Evolutionary conservation across 1,284 basidiomycete species (phyloP), one percentile per base, ranked within the genome.

Genomic region (Ustilago lituana): DNA sequence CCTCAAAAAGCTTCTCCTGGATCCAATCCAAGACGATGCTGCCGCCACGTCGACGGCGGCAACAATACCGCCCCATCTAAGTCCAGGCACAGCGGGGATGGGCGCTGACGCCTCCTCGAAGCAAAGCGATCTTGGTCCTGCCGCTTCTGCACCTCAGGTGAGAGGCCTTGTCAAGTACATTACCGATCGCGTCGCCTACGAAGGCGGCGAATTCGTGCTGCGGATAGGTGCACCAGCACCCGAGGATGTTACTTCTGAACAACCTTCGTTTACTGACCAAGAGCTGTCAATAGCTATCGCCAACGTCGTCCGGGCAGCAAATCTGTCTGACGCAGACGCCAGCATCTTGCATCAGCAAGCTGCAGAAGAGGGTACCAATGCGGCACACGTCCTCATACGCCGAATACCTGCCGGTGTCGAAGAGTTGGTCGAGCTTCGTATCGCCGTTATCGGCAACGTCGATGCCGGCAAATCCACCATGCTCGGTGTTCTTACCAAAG

Each of bases 371-470:
- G 53, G 56, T 17, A 46, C 35, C 41, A 59, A 50, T 14, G 56
- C 59, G 9, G 68, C 74, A 1, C 68, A 65, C 45, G 35, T 73
- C 5, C 64, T 74, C 40, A 62, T 76, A 6, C 62, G 74, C 23
- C 60, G 68, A 40, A 74, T 74, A 48, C 74, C 74, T 7, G 66
- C 68, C 6, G 51, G 70, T 6, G 83, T 80, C 1, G 76, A 83
- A 45, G 83, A 84, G 55, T 70, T 84, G 3, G 61, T 80, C 41
- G 95, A 98, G 84, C 92, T 97, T 2, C 88, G 95, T 22, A 92
- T 94, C 68, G 94, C 94, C 0, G 93, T 96, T 2, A 92, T 97
- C 9, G 95, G 95, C 2, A 98, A 98, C 71, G 86, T 87, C 36
- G 86, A 87, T 72, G 86, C 92, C 31, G 95, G 95, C 2, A 98